Conservation (phyloP, 805 yeast genomes). For the Nakazawaea populi region DNA sequence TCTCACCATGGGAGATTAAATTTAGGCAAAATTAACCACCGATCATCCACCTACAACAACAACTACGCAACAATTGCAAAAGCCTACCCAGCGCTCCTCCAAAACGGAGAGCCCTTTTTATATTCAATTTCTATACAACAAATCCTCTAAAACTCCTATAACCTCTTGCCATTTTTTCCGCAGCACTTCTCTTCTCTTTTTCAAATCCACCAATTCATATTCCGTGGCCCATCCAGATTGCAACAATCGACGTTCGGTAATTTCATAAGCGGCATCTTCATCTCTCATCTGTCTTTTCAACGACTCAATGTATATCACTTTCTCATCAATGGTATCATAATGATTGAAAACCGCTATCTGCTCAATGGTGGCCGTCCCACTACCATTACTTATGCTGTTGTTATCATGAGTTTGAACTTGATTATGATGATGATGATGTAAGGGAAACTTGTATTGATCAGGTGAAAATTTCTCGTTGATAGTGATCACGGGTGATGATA, state of each 20-base stretch:
- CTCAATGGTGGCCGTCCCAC: background rate
- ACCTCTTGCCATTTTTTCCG: constrained; percentile 4
- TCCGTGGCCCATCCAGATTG: constrained; percentile 8
- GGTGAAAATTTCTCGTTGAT: constrained; percentile 7
- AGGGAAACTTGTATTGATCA: background rate
- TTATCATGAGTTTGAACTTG: background rate
- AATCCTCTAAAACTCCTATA: constrained; percentile 2
- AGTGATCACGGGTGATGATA: constrained; percentile 8
- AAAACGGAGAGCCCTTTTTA: no score
- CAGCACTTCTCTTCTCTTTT: constrained; percentile 2
- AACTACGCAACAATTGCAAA: no score
- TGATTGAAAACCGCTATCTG: background rate
- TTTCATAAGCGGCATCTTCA: constrained; percentile 7
- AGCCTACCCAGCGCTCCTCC: no score
- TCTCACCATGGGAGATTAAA: no score
- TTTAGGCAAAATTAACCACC: no score
- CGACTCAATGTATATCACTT: constrained; percentile 6
- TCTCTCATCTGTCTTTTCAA: constrained; percentile 8
- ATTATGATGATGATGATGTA: background rate
- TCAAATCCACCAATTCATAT: constrained; percentile 2
- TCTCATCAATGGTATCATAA: constrained; percentile 8
- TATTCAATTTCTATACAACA: constrained; percentile 1
- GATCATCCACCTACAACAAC: no score
- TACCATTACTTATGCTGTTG: background rate
- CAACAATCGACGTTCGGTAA: constrained; percentile 7